Evolutionary conservation across 2,329 filamentous ascomycete species (phyloP).

Genomic region (Malbranchea cinnamomea): DNA sequence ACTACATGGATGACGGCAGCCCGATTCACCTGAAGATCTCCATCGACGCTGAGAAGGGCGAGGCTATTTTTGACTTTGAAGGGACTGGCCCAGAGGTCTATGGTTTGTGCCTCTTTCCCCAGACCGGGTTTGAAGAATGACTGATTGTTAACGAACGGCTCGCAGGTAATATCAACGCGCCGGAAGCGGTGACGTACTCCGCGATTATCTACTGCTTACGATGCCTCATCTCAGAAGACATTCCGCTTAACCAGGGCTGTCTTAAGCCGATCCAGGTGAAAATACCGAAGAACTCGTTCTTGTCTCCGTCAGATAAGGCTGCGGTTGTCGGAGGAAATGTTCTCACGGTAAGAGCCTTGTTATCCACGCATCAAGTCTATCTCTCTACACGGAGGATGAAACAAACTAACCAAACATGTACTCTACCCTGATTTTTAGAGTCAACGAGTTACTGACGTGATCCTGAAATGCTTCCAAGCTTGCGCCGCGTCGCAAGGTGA

Average conservation of each 20-base stretch:
- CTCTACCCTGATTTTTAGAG: constrained; percentile 19
- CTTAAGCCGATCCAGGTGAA: constrained; percentile 55
- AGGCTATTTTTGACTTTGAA: constrained; percentile 59
- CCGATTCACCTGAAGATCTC: constrained; percentile 57
- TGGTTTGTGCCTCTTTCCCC: constrained; percentile 25
- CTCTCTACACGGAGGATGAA: background rate
- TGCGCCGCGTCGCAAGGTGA: constrained; percentile 63
- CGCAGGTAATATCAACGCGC: constrained; percentile 56
- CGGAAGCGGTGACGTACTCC: constrained; percentile 61
- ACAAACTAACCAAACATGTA: background rate
- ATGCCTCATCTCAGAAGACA: constrained; percentile 59
- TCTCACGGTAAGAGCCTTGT: constrained; percentile 37
- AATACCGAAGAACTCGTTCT: constrained; percentile 55
- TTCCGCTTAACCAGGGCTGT: constrained; percentile 72
- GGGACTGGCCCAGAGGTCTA: constrained; percentile 68
- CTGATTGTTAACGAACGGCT: background rate
- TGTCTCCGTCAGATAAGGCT: constrained; percentile 55
- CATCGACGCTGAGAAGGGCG: constrained; percentile 55
- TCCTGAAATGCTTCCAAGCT: constrained; percentile 59
- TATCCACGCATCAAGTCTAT: background rate
- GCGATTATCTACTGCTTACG: constrained; percentile 72
- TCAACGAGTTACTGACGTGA: constrained; percentile 63
- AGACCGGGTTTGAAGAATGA: constrained; percentile 1
- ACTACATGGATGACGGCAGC: constrained; percentile 75
- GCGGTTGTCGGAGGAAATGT: constrained; percentile 70